Conservation (phyloP, 768 basidiomycete species). For the Botryobasidium botryosum region DNA sequence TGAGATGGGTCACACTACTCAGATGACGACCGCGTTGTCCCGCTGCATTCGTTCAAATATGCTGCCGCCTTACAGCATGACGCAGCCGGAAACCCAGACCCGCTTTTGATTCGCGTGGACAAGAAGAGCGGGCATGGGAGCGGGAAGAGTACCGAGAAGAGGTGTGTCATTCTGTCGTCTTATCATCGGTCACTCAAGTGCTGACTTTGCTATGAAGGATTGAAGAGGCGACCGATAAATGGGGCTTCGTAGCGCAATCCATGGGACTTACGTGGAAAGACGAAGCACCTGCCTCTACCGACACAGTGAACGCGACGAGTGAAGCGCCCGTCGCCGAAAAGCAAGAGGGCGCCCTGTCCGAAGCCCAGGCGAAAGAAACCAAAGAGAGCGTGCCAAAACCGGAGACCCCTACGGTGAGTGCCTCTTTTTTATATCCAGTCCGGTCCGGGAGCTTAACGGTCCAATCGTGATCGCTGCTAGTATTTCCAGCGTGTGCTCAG, state of each 20-base stretch:
- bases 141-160: constrained; percentile 59
- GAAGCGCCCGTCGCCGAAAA: no score
- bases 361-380: no score
- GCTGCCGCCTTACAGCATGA: constrained; percentile 61
- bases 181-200: not conserved
- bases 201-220: constrained; percentile 30
- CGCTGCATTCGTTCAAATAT: constrained; percentile 71
- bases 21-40: constrained; percentile 82
- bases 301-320: no score
- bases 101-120: constrained; percentile 60
- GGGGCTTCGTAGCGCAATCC: constrained; percentile 55
- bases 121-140: constrained; percentile 69
- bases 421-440: no score
- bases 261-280: constrained; percentile 41
- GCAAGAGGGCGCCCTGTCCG: no score
- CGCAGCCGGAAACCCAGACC: constrained; percentile 47
- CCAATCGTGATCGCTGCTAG: no score
- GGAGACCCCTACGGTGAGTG: no score
- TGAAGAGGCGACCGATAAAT: constrained; percentile 59
- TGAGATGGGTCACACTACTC: not conserved
- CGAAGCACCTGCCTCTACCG: no score
- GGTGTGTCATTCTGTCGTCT: constrained; percentile 21
- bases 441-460: no score
- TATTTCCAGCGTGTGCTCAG: no score
- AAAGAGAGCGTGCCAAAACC: no score